phyloP scores from a whole-genome alignment of 2,329 filamentous ascomycete species.

The Aureobasidium sp. region DNA sequence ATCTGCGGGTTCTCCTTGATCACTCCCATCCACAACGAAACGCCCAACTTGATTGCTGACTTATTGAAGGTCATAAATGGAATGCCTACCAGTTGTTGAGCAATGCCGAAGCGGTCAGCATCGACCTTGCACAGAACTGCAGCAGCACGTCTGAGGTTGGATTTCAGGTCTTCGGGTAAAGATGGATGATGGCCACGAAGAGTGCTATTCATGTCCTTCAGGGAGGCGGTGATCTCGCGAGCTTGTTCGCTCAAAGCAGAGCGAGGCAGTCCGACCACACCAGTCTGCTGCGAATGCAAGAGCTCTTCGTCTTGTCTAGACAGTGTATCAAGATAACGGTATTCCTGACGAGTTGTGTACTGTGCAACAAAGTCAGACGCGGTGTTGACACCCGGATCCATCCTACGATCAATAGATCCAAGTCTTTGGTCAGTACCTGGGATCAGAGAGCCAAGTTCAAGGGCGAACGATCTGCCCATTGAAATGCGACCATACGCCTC shows the following conservation, averaged over 20 bases:
- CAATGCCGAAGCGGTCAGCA: slow-evolving; percentile 68
- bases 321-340: slow-evolving; percentile 74
- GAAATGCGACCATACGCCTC: slow-evolving; percentile 86
- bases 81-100: slow-evolving; percentile 82
- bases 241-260: slow-evolving; percentile 22
- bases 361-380: slow-evolving; percentile 95
- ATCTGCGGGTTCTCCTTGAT: slow-evolving; percentile 92
- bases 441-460: slow-evolving; percentile 84
- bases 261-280: neutral
- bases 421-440: slow-evolving; percentile 81
- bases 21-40: slow-evolving; percentile 92
- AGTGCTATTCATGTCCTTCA: slow-evolving; percentile 66
- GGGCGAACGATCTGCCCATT: slow-evolving; percentile 84
- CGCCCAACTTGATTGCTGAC: slow-evolving; percentile 88
- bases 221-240: slow-evolving; percentile 47
- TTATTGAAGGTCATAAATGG: slow-evolving; percentile 92
- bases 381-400: slow-evolving; percentile 73
- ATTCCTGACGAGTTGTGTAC: slow-evolving; percentile 94
- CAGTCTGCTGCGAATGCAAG: slow-evolving; percentile 3
- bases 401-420: slow-evolving; percentile 68
- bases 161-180: slow-evolving; percentile 66
- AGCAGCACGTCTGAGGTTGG: slow-evolving; percentile 76
- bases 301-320: slow-evolving; percentile 60
- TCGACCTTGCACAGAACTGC: slow-evolving; percentile 75
- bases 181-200: slow-evolving; percentile 63